Conservation (phyloP, 495 filamentous ascomycete species). For the Rhypophila decipiens region DNA sequence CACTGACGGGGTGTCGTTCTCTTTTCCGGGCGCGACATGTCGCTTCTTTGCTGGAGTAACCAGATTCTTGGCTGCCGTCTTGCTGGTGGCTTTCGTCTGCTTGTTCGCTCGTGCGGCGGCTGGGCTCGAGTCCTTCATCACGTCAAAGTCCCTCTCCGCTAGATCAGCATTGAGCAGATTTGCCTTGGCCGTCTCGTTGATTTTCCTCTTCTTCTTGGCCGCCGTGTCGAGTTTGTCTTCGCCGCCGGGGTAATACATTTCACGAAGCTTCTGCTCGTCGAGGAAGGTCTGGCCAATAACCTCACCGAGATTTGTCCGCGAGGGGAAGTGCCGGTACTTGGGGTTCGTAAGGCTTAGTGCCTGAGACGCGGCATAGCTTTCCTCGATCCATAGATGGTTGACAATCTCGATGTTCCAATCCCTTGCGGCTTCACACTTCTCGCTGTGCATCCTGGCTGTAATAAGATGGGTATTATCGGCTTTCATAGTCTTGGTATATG, state of each 20-base stretch:
- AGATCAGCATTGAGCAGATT: constrained; percentile 25
- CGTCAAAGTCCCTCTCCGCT: constrained; percentile 24
- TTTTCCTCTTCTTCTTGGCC: constrained; percentile 37
- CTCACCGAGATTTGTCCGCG: constrained; percentile 84
- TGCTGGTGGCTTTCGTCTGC: not conserved
- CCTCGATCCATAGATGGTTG: constrained; percentile 97
- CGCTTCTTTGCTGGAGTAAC: constrained; percentile 37
- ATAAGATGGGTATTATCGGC: constrained; percentile 93
- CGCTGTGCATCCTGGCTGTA: constrained; percentile 77
- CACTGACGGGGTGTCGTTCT: constrained; percentile 74
- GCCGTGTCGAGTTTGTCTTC: constrained; percentile 21
- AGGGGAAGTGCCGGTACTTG: constrained; percentile 77
- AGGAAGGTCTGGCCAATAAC: constrained; percentile 76
- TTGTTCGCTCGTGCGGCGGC: no score
- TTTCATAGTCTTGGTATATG: constrained; percentile 88
- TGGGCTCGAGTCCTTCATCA: constrained; percentile 19
- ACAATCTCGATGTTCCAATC: constrained; percentile 89
- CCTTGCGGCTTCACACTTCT: constrained; percentile 83
- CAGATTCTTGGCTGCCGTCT: constrained; percentile 16
- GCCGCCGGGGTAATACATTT: constrained; percentile 34
- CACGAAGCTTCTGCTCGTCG: constrained; percentile 30
- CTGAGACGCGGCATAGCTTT: constrained; percentile 86
- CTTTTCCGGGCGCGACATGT: constrained; percentile 54
- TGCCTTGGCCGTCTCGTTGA: constrained; percentile 29
- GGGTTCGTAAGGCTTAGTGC: constrained; percentile 57